Base-by-base conservation (phyloP, 768 basidiomycete genomes). In the Cystobasidium ongulense region DNA sequence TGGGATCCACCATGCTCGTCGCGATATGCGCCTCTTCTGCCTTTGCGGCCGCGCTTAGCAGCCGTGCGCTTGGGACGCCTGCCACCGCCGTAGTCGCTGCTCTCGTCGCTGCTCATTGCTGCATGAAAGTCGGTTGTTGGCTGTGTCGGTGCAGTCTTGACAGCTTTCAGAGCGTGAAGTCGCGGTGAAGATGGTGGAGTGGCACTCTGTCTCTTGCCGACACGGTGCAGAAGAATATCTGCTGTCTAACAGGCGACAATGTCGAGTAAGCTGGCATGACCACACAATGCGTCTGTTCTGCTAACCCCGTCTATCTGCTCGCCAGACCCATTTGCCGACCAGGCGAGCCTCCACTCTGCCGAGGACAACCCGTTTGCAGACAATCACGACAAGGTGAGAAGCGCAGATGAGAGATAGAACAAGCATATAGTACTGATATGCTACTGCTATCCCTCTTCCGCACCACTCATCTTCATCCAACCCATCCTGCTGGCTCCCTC, bases 341-440 rank as follows among this genome's bases (percentile, higher is more conserved):
- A 46, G 33, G 46, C 66, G 46, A 35, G 41, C 31, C 66, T 41
- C 5, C 46, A 41, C 46, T 41, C 63, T 11, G 27, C 53, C 17
- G 66, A 61, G 23, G 53, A 74, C 63, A 74, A 74, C 31, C 73
- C 73, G 52, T 74, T 74, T 43, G 43, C 52, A 35, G 63, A 57
- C 23, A 61, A 57, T 38, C 29, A 33, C n/a, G 33, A 35, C 46
- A 52, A 53, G 46, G 33, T 68, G 25, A 43, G 46, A n/a, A 18
- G 39, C 39, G 39, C 39, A 8, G 39, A 41, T 41, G 39, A 41
- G n/a, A n/a, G n/a, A n/a, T n/a, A n/a, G n/a, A n/a, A n/a, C n/a
- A n/a, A n/a, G n/a, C n/a, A n/a, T n/a, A n/a, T n/a, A n/a, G n/a
- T 46, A 46, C 43, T 46, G 43, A 46, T n/a, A 46, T 46, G 43